phyloP scores from a whole-genome alignment of 169 alveolate species.

The Babesia bigemina region DNA sequence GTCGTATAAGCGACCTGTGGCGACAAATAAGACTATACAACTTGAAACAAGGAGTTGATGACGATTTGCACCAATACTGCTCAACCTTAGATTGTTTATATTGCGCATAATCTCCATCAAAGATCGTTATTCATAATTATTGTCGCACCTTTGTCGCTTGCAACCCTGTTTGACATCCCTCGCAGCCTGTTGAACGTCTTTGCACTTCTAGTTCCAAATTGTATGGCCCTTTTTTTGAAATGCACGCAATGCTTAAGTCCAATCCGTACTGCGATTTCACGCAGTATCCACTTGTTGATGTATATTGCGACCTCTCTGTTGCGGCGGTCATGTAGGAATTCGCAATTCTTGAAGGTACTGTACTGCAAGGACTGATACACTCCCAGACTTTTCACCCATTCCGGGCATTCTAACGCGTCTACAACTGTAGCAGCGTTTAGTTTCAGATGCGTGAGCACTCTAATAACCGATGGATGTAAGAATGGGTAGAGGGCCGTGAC shows the following conservation, averaged over 20 bases:
- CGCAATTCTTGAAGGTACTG: slow-evolving; percentile 32
- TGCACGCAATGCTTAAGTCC: slow-evolving; percentile 61
- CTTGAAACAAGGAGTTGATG: too few relatives aligned
- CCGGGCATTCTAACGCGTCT: slow-evolving; percentile 51
- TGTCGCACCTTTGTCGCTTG: slow-evolving; percentile 60
- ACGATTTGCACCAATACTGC: too few relatives aligned
- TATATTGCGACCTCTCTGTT: slow-evolving; percentile 23
- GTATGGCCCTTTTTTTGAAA: slow-evolving; percentile 78
- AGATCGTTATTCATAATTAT: not conserved
- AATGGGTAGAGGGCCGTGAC: slow-evolving; percentile 53
- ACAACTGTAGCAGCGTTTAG: slow-evolving; percentile 48
- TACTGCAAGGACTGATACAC: slow-evolving; percentile 26
- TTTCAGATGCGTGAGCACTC: slow-evolving; percentile 36
- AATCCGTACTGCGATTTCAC: slow-evolving; percentile 63
- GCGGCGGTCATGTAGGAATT: slow-evolving; percentile 24
- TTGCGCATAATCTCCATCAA: not conserved
- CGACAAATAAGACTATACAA: too few relatives aligned
- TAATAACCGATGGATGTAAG: slow-evolving; percentile 46
- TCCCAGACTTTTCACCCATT: slow-evolving; percentile 51
- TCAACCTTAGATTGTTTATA: too few relatives aligned
- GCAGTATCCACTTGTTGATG: slow-evolving; percentile 74
- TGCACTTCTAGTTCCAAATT: slow-evolving; percentile 74
- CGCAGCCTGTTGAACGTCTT: slow-evolving; percentile 50
- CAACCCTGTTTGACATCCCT: slow-evolving; percentile 62
- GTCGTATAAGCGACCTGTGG: too few relatives aligned